Percentiles rank a stretch among this genome's conserved stretches.
Evolutionary conservation across 1,284 basidiomycete species (phyloP).

Genomic region (Rugosomyces carneus): DNA sequence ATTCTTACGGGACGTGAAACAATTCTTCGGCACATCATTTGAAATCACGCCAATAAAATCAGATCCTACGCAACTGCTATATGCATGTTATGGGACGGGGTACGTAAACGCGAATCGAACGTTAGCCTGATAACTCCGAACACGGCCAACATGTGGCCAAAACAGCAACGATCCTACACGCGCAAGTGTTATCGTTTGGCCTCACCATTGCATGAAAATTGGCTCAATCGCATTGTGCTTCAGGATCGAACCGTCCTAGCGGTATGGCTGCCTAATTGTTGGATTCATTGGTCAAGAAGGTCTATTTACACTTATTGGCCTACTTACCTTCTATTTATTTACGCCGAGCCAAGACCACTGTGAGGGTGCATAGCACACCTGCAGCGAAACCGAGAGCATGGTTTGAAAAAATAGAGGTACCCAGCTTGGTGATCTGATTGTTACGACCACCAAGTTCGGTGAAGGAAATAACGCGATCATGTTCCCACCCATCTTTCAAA

Average conservation of each 20-base stretch:
- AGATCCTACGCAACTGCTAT: constrained; percentile 51
- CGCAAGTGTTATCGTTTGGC: too few relatives aligned
- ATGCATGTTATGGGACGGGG: constrained; percentile 77
- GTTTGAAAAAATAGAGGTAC: constrained; percentile 15
- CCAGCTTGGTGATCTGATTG: background rate
- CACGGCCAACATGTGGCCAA: too few relatives aligned
- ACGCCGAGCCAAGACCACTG: constrained; percentile 12
- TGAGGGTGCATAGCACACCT: constrained; percentile 23
- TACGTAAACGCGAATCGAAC: constrained; percentile 74
- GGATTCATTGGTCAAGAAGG: background rate
- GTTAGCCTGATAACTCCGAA: constrained; percentile 41
- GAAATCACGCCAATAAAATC: constrained; percentile 45
- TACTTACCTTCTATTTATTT: constrained; percentile 10
- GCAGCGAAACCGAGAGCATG: constrained; percentile 28
- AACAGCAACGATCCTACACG: too few relatives aligned
- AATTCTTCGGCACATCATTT: constrained; percentile 75
- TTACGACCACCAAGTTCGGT: constrained; percentile 35
- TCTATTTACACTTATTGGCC: background rate
- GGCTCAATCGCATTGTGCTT: too few relatives aligned
- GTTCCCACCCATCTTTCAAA: constrained; percentile 68
- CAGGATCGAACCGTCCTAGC: too few relatives aligned
- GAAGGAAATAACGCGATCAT: constrained; percentile 42
- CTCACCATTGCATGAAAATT: background rate
- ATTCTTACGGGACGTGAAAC: constrained; percentile 80
- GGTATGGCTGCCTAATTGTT: background rate